Evolutionary conservation across 352 stramenopile species (phyloP).

Genomic region (Phytophthora ramorum): DNA sequence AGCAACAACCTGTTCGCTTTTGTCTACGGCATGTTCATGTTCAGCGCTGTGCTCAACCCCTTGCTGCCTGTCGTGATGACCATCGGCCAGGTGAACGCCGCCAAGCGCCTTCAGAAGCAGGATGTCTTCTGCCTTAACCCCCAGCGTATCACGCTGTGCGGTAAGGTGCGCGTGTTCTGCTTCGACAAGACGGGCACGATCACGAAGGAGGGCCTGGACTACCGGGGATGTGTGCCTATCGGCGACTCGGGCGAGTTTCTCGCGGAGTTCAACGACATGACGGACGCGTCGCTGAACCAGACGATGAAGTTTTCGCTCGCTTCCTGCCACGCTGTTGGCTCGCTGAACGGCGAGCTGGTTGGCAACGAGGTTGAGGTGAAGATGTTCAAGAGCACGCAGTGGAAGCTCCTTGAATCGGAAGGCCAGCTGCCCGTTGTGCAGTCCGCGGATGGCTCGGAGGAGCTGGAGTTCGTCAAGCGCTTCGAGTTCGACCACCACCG

Average conservation of each 20-base stretch:
- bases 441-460: conserved; percentile 46
- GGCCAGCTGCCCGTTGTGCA: conserved; percentile 52
- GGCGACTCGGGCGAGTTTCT: conserved; percentile 48
- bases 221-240: conserved; percentile 70
- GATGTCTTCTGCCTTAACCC: conserved; percentile 87
- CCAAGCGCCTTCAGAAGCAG: conserved; percentile 74
- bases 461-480: conserved; percentile 85
- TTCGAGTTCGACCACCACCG: conserved; percentile 93
- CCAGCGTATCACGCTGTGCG: conserved; percentile 85
- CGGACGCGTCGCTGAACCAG: conserved; percentile 37
- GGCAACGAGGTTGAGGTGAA: conserved; percentile 91
- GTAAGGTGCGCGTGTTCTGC: conserved; percentile 91
- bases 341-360: conserved; percentile 72
- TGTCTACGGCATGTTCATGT: conserved; percentile 85
- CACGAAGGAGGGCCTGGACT: conserved; percentile 91
- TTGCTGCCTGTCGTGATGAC: conserved; percentile 91
- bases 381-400: conserved; percentile 85
- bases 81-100: conserved; percentile 86
- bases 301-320: conserved; percentile 76
- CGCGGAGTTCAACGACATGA: conserved; percentile 67
- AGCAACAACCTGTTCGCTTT: conserved; percentile 77
- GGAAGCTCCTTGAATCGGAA: conserved; percentile 66
- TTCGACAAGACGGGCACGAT: conserved; percentile 95
- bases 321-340: conserved; percentile 85
- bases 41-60: conserved; percentile 80